phyloP scores from a whole-genome alignment of 2,329 filamentous ascomycete genomes.

The Phaeosphaeriaceae sp. region DNA sequence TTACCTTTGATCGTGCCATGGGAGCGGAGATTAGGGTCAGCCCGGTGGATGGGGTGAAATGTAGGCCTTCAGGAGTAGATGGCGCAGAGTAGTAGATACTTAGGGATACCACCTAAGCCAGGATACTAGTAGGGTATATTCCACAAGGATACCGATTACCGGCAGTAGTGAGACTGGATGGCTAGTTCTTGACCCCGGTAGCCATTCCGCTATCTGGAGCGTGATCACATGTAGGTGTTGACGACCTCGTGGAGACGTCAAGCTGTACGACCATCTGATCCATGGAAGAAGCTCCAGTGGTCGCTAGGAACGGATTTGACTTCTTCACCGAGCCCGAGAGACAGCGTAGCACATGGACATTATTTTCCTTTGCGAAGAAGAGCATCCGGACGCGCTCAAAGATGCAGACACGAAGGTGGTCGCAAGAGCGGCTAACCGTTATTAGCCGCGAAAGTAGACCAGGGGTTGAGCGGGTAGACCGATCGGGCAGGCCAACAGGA shows the following conservation, averaged over 20 bases:
- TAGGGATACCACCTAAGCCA: slow-evolving; percentile 37
- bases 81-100: slow-evolving; percentile 15
- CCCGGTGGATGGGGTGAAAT: slow-evolving; percentile 3
- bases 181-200: slow-evolving; percentile 22
- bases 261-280: slow-evolving; percentile 29
- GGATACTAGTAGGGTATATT: slow-evolving; percentile 18
- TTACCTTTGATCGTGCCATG: background rate
- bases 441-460: background rate
- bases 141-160: slow-evolving; percentile 8
- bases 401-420: background rate
- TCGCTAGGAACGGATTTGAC: slow-evolving; percentile 9
- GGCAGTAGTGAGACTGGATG: slow-evolving; percentile 6
- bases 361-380: background rate
- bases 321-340: background rate
- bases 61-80: slow-evolving; percentile 5
- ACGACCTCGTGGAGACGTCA: slow-evolving; percentile 30
- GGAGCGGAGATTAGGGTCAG: slow-evolving; percentile 1
- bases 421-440: slow-evolving; percentile 4
- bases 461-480: background rate
- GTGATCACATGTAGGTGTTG: slow-evolving; percentile 28
- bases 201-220: slow-evolving; percentile 3
- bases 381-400: background rate
- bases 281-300: slow-evolving; percentile 3
- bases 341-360: background rate
- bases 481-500: background rate